Conservation (phyloP, 73 alveolate genomes). For the Paramecium bursaria region DNA sequence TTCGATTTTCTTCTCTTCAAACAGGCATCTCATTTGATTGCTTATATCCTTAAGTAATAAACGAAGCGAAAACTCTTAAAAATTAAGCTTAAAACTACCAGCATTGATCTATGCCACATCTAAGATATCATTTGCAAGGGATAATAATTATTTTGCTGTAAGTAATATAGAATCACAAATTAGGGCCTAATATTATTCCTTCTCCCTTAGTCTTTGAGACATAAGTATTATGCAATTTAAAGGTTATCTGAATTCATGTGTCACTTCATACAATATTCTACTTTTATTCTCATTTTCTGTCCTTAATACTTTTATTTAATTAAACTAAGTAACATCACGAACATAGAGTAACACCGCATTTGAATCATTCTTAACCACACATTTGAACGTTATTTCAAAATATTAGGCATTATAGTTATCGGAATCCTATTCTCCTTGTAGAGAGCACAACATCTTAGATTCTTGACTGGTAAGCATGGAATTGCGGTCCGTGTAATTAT, state of each 20-base stretch:
- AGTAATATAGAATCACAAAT: constrained; percentile 1
- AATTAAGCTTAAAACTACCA: constrained; percentile 47
- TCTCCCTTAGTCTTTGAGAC: background rate
- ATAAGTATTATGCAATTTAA: background rate
- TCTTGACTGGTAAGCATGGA: too few species aligned
- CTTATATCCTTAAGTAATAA: too few species aligned
- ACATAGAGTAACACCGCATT: too few species aligned
- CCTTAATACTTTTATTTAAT: constrained; percentile 5
- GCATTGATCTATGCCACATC: constrained; percentile 63
- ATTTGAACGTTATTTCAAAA: too few species aligned
- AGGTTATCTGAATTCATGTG: constrained; percentile 28
- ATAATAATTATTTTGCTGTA: background rate
- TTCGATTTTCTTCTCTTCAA: too few species aligned
- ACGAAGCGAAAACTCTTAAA: too few species aligned
- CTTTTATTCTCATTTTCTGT: background rate
- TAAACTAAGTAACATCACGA: constrained; percentile 24
- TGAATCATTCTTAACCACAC: too few species aligned
- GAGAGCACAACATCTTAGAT: too few species aligned
- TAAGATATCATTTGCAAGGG: constrained; percentile 52
- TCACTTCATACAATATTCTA: background rate
- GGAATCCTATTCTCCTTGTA: too few species aligned
- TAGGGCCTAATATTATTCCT: background rate
- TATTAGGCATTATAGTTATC: too few species aligned
- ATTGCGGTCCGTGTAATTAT: too few species aligned
- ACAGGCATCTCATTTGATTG: too few species aligned